Percentiles rank a stretch among this genome's conserved stretches.
These are phyloP conservation scores for Neofusicoccum sp. DNA, from an alignment of 2,329 filamentous ascomycete genomes.

Conservation along the genomic window DNA sequence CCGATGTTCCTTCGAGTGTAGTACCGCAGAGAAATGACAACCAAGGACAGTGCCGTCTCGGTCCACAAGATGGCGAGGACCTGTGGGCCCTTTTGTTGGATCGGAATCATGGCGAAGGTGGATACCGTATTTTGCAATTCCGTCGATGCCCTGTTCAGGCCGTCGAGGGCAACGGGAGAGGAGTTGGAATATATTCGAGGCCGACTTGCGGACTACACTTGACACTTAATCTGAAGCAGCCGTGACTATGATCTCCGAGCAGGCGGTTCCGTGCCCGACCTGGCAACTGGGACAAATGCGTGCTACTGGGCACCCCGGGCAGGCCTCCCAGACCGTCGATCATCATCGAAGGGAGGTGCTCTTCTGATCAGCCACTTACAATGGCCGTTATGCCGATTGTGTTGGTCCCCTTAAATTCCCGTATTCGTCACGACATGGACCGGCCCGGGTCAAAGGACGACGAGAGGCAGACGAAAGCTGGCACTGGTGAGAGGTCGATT, in stretches of 20 bases:
- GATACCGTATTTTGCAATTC: not conserved
- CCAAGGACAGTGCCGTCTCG: not conserved
- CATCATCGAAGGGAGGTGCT: no score
- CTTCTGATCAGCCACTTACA: no score
- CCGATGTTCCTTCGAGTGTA: slow-evolving; percentile 4
- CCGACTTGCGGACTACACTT: not conserved
- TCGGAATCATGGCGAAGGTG: slow-evolving; percentile 3
- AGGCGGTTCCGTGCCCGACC: not conserved
- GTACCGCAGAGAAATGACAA: slow-evolving; percentile 3
- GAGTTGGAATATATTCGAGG: slow-evolving; percentile 1
- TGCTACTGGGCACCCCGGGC: no score
- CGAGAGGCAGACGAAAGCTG: no score
- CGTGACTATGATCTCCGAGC: not conserved
- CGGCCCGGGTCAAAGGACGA: no score
- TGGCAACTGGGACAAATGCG: not conserved
- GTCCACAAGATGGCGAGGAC: slow-evolving; percentile 3
- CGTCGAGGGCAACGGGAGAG: not conserved
- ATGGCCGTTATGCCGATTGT: no score
- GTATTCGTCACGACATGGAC: no score
- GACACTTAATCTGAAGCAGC: slow-evolving; percentile 6
- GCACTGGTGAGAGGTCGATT: no score
- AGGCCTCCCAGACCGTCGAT: no score
- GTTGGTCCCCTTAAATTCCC: no score
- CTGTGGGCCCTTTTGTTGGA: slow-evolving; percentile 2
- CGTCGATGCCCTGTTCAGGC: not conserved